Conservation (phyloP, 495 filamentous ascomycete genomes). For the Rhypophila decipiens region DNA sequence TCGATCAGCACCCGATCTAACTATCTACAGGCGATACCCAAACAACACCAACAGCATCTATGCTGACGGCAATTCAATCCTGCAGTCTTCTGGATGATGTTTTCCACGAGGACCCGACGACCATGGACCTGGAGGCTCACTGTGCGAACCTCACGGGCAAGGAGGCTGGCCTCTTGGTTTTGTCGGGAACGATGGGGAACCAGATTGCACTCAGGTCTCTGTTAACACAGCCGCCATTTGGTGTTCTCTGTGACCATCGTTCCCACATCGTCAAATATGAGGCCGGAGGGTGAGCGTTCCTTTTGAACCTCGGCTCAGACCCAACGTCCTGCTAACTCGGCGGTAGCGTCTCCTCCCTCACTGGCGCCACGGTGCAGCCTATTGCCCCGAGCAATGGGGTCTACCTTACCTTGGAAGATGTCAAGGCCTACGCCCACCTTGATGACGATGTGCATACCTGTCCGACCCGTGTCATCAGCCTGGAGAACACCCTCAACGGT, state of each 20-base stretch:
- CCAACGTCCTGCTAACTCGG: slow-evolving; percentile 5
- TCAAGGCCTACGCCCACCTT: slow-evolving; percentile 48
- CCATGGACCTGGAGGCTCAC: slow-evolving; percentile 62
- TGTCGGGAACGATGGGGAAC: slow-evolving; percentile 91
- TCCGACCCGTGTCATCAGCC: slow-evolving; percentile 70
- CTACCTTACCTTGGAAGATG: slow-evolving; percentile 71
- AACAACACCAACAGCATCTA: slow-evolving; percentile 76
- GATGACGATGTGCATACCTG: slow-evolving; percentile 49
- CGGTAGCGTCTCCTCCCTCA: slow-evolving; percentile 47
- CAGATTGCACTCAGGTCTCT: slow-evolving; percentile 64
- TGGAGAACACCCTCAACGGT: slow-evolving; percentile 82
- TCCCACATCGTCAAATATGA: slow-evolving; percentile 64
- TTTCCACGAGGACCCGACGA: slow-evolving; percentile 75
- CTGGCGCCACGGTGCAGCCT: slow-evolving; percentile 51
- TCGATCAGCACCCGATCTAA: neutral
- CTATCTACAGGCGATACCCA: slow-evolving; percentile 63
- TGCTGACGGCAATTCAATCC: slow-evolving; percentile 61
- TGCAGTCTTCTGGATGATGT: slow-evolving; percentile 73
- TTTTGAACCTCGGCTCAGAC: neutral
- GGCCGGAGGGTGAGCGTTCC: slow-evolving; percentile 52
- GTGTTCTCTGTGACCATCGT: slow-evolving; percentile 61
- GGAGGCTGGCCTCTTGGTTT: slow-evolving; percentile 66
- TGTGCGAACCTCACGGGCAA: slow-evolving; percentile 66
- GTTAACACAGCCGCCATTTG: slow-evolving; percentile 63
- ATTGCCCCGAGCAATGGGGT: slow-evolving; percentile 59